Conservation (phyloP, 495 filamentous ascomycete species). For the Xylona heveae region DNA sequence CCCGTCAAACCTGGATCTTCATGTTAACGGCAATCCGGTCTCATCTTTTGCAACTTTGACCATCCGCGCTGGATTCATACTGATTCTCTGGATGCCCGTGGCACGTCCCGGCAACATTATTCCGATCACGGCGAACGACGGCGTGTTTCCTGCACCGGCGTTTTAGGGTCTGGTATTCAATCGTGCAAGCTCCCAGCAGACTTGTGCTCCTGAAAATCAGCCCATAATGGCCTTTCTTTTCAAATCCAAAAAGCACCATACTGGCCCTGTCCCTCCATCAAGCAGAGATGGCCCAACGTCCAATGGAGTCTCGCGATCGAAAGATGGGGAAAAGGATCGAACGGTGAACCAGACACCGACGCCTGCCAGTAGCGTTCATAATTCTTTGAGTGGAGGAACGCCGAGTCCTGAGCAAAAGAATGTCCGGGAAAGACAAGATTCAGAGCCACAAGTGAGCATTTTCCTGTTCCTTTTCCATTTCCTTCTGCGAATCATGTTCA, state of each 20-base stretch:
- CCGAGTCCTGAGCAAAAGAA: slow-evolving; percentile 30
- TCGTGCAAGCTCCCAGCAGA: too few species aligned
- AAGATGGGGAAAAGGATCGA: slow-evolving; percentile 21
- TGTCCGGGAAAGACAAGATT: slow-evolving; percentile 21
- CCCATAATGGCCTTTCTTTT: slow-evolving; percentile 49
- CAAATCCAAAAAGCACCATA: slow-evolving; percentile 45
- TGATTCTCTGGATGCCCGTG: too few species aligned
- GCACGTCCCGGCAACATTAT: too few species aligned
- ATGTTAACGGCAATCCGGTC: too few species aligned
- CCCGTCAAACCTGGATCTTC: too few species aligned
- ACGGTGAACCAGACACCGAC: slow-evolving; percentile 28
- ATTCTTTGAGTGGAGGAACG: slow-evolving; percentile 27
- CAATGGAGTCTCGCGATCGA: slow-evolving; percentile 14
- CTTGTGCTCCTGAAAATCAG: slow-evolving; percentile 8
- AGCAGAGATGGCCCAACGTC: slow-evolving; percentile 17
- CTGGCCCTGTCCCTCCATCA: slow-evolving; percentile 6
- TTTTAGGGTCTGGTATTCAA: too few species aligned
- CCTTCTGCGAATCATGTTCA: neutral
- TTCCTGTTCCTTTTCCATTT: neutral
- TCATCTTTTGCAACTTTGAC: too few species aligned
- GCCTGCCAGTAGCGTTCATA: slow-evolving; percentile 41
- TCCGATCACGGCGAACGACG: too few species aligned
- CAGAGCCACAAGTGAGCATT: slow-evolving; percentile 13
- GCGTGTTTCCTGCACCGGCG: too few species aligned
- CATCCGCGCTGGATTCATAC: too few species aligned